These are phyloP conservation scores for Solanum sejunctum DNA, from an alignment of 257 asterid genomes.

Conservation along the genomic window DNA sequence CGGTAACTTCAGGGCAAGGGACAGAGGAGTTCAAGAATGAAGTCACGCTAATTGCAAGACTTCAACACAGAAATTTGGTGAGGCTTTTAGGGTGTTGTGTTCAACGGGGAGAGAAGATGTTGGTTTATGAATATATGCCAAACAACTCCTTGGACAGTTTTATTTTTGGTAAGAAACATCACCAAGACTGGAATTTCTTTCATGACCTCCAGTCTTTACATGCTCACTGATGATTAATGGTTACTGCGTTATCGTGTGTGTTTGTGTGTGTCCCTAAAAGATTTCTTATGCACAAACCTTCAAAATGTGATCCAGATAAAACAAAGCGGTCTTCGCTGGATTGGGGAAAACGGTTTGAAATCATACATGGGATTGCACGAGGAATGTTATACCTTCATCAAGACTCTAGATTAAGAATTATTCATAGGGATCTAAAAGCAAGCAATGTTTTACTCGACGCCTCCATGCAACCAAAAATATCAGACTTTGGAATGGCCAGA, in stretches of 20 bases:
- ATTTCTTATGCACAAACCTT: not conserved
- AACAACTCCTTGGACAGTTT: slow-evolving; percentile 20
- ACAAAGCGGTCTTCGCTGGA: slow-evolving; percentile 4
- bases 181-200: not conserved
- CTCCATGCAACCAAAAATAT: slow-evolving; percentile 23
- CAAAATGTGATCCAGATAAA: slow-evolving; percentile 3
- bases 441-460: slow-evolving; percentile 20
- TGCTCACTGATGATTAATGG: not conserved
- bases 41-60: slow-evolving; percentile 19
- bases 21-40: slow-evolving; percentile 19
- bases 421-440: slow-evolving; percentile 29
- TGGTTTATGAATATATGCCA: slow-evolving; percentile 20
- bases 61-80: slow-evolving; percentile 27
- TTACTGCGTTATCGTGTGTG: not conserved
- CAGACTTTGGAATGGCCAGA: slow-evolving; percentile 33
- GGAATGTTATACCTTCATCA: slow-evolving; percentile 25
- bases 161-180: slow-evolving; percentile 16
- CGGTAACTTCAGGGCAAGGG: slow-evolving; percentile 20
- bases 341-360: slow-evolving; percentile 16
- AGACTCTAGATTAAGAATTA: slow-evolving; percentile 19
- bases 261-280: not conserved
- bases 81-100: slow-evolving; percentile 22
- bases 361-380: slow-evolving; percentile 17
- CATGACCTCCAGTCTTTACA: not conserved
- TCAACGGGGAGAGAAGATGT: slow-evolving; percentile 22